These are phyloP conservation scores for Fusarium xylarioides DNA, from an alignment of 2,329 filamentous ascomycete genomes.

Conservation along the genomic window DNA sequence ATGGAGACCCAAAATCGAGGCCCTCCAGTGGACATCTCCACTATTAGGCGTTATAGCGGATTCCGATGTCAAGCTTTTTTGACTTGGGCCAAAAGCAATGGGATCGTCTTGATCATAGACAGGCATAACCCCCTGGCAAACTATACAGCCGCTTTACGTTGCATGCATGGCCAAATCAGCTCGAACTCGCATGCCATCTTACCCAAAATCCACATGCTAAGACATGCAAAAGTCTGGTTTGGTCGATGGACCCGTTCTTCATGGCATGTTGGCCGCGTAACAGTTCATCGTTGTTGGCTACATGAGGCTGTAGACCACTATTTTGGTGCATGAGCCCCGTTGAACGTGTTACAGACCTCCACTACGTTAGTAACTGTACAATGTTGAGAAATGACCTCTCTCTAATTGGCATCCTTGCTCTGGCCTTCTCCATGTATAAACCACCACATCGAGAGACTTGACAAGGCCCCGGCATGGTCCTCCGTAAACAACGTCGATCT, in stretches of 20 bases:
- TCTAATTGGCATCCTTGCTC: conserved; percentile 14
- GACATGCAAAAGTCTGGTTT: conserved; percentile 25
- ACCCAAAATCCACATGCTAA: conserved; percentile 13
- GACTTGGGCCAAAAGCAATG: conserved; percentile 6
- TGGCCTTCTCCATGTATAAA: conserved; percentile 26
- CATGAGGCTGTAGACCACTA: conserved; percentile 22
- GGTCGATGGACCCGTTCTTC: conserved; percentile 1
- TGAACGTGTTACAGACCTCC: conserved; percentile 15
- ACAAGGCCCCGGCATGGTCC: background rate
- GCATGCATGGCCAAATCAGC: conserved; percentile 22
- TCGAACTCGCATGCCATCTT: conserved; percentile 23
- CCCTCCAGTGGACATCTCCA: conserved; percentile 25
- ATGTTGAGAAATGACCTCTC: conserved; percentile 16
- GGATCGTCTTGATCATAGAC: conserved; percentile 9
- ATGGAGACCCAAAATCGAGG: conserved; percentile 21
- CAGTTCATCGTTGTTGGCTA: conserved; percentile 16
- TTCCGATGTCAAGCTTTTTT: conserved; percentile 10
- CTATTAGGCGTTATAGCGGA: conserved; percentile 8
- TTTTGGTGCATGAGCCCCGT: conserved; percentile 9
- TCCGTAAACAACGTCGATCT: background rate
- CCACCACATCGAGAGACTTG: conserved; percentile 6
- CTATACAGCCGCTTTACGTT: conserved; percentile 18
- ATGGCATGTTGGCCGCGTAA: conserved; percentile 29
- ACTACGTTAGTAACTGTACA: conserved; percentile 9
- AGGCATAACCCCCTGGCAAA: conserved; percentile 1